Conservation (phyloP, 139 green algal genomes). For the Raphidocelis subcapitata region DNA sequence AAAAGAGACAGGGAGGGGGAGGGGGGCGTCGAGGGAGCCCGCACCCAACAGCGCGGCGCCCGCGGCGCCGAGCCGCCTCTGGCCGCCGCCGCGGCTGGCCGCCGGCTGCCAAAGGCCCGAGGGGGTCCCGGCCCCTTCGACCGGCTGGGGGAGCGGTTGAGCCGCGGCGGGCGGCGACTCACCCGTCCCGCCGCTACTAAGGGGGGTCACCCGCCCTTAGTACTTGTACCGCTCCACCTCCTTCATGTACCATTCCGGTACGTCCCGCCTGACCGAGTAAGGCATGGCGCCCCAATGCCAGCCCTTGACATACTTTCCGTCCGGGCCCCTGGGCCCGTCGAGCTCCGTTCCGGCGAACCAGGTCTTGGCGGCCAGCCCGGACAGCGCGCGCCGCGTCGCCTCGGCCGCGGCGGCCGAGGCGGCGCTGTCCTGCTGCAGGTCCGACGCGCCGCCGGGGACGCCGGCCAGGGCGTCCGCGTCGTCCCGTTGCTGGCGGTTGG, state of each 20-base stretch:
- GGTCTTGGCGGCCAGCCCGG: constrained; percentile 34
- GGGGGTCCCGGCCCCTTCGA: too few species aligned
- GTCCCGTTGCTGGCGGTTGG: neutral
- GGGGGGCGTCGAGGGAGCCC: too few species aligned
- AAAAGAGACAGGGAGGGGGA: too few species aligned
- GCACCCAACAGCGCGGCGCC: too few species aligned
- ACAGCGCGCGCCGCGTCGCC: constrained; percentile 3
- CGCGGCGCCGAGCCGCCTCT: too few species aligned
- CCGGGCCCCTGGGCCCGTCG: constrained; percentile 32
- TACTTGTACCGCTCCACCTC: constrained; percentile 48
- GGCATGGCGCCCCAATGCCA: constrained; percentile 65
- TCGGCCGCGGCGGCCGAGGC: neutral
- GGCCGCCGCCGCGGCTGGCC: too few species aligned
- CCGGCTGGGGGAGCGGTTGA: too few species aligned
- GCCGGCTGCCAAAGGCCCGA: too few species aligned
- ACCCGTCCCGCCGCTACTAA: too few species aligned
- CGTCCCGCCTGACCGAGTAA: constrained; percentile 38
- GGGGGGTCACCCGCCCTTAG: too few species aligned
- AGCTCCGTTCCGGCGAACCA: constrained; percentile 44
- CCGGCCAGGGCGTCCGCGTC: neutral
- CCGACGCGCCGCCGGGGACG: neutral
- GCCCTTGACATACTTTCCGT: constrained; percentile 33
- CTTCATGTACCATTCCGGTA: constrained; percentile 56
- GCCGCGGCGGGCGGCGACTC: too few species aligned
- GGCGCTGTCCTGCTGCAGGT: neutral